Evolutionary conservation across 208 protist genomes (phyloP), one percentile per base, ranked within the genome.

Genomic region (Trypanosoma boissoni): DNA sequence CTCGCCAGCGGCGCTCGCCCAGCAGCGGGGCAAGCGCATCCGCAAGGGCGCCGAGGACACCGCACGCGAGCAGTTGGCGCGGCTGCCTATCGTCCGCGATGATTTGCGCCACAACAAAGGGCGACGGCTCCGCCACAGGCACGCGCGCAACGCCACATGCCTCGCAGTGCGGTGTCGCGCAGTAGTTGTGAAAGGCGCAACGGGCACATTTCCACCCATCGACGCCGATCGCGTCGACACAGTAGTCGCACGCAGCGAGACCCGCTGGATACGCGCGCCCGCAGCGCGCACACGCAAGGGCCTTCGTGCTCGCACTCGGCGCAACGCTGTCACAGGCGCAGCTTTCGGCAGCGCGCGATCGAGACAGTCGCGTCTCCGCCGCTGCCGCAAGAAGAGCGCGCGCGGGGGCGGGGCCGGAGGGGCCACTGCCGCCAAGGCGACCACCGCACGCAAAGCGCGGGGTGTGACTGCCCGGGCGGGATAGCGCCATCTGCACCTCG

Each of bases 401-500:
- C 45, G 44, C 36, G 26, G 42, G 37, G 1, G 0, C 27, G 2
- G 56, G 18, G 34, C 43, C 27, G 28, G 44, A 14, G 0, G 21
- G 1, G 14, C 10, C 21, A 24, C 20, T 49, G 36, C 52, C 59
- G 41, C 65, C 65, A 20, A 72, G 53, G 21, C 65, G 56, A 56
- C 29, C 21, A 26, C 48, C 41, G 29, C 50, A 39, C 10, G 21
- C 48, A 29, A 44, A 48, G 21, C 26, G 37, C 9, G 26, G 43
- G 16, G 20, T 10, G 14, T 18, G 28, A 27, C 26, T 26, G 27
- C 9, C 16, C 6, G 45, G 50, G 18, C 75, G 67, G 14, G 62
- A 45, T 39, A 48, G 55, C 0, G 82, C 66, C 37, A 88, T 71
- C 3, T 54, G 37, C 39, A 84, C 36, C 28, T 95, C 80, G 16